Base-by-base conservation (phyloP, 1,284 basidiomycete genomes). In the Trichosporon asahii region DNA sequence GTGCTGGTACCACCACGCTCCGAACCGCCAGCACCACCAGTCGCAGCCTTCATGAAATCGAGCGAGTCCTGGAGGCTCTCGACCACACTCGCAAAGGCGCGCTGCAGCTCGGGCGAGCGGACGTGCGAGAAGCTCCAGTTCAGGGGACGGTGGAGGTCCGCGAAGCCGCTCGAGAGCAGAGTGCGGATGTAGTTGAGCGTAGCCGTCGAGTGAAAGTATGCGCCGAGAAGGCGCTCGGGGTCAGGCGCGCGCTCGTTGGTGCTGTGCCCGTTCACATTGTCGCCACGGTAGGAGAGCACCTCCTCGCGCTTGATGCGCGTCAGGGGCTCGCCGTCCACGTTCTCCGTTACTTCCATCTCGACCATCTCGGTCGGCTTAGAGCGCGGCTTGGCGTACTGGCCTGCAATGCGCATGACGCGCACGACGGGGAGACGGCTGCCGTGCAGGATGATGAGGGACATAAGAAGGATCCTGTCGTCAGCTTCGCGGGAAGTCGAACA, bases 341-440 rank as follows among this genome's bases (percentile, higher is more conserved):
- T 72, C 66, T 83, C 70, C 63, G 85, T 85, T 72, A 89, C 88
- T 23, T 88, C 87, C 44, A 94, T 85, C 74, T 86, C 77, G 68
- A 85, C 81, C 46, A 88, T 89, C 81, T 99, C 96, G 23, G 89
- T 94, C 4, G 87, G 86, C 77, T 92, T 96, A 78, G 91, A 94
- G 69, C 96, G 87, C 0, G 96, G 96, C 83, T 98, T 98, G 35
- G 95, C 96, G 76, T 98, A 98, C 82, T 98, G 96, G 0, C 95
- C 95, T 0, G 94, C 95, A 75, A 97, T 96, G 31, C 95, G 88
- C 6, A 93, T 93, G 72, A 97, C 90, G 15, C 95, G 90, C 57
- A 96, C 93, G 44, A 97, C 91, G n/a, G 94, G 95, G 37, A 93
- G 85, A 64, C 95, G 90, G 18, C 90, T 92, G 67, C 94, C 95